Evolutionary conservation across 139 green algal species (phyloP).

Genomic region (Volvox reticuliferus): DNA sequence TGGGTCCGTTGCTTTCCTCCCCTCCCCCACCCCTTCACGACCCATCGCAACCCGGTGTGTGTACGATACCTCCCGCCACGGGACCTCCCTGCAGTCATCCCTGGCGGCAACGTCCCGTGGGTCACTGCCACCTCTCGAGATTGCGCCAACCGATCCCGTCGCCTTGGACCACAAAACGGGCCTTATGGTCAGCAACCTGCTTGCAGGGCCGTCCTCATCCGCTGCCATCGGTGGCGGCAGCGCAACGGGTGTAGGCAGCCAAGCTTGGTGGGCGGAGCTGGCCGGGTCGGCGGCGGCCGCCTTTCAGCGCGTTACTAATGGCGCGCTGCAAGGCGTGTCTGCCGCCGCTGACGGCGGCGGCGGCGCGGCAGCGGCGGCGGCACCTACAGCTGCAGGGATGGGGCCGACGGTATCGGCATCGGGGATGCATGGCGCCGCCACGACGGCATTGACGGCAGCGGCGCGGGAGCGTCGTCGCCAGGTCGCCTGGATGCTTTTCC

Average conservation of each 20-base stretch:
- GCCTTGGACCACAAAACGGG: not conserved
- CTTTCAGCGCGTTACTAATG: constrained; percentile 48
- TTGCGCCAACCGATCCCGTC: not conserved
- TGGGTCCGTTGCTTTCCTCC: too few relatives aligned
- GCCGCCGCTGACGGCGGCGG: not conserved
- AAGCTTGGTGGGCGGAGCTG: constrained; percentile 44
- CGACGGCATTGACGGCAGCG: constrained; percentile 22
- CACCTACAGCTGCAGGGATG: not conserved
- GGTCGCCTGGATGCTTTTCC: constrained; percentile 65
- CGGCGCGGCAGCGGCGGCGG: not conserved
- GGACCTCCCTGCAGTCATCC: not conserved
- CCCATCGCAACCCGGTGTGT: too few relatives aligned
- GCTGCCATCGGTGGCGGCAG: not conserved
- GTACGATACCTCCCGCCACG: too few relatives aligned
- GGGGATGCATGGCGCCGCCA: not conserved
- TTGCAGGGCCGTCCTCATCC: not conserved
- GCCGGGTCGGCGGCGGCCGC: constrained; percentile 33
- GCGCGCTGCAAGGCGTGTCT: not conserved
- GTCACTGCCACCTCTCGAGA: not conserved
- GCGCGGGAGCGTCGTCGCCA: constrained; percentile 59
- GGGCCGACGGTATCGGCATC: not conserved
- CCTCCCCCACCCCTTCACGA: too few relatives aligned
- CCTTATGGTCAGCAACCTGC: not conserved
- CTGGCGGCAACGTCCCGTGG: not conserved
- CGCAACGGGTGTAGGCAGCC: not conserved